Conservation (phyloP, 495 filamentous ascomycete species). For the Bombardia bombarda region DNA sequence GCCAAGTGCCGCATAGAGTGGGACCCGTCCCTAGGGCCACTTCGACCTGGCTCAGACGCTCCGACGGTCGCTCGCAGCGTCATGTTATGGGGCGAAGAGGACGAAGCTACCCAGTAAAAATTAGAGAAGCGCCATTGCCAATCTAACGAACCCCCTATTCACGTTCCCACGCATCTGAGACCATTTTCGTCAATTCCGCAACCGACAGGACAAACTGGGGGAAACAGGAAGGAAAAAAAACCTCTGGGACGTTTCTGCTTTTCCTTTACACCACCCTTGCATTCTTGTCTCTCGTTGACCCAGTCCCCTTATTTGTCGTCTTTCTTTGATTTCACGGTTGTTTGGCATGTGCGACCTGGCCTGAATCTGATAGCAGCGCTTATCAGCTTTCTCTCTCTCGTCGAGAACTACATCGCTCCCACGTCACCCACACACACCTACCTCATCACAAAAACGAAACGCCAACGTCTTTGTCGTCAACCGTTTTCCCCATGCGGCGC, state of each 20-base stretch:
- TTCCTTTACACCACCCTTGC: neutral
- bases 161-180: neutral
- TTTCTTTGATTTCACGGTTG: neutral
- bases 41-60: too few relatives aligned
- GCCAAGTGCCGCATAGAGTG: too few relatives aligned
- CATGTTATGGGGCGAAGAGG: too few relatives aligned
- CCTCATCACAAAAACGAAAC: neutral
- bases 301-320: neutral
- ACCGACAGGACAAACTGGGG: neutral
- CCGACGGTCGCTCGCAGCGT: too few relatives aligned
- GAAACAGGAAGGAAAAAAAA: neutral
- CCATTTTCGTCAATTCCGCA: neutral
- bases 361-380: neutral
- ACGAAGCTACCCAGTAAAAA: too few relatives aligned
- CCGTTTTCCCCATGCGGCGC: conserved; percentile 43
- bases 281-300: conserved; percentile 5
- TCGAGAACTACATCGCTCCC: too few relatives aligned
- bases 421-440: neutral
- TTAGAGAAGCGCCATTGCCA: neutral
- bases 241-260: neutral
- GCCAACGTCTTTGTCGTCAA: neutral
- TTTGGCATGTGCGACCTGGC: conserved; percentile 1
- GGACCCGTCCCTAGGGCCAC: too few relatives aligned
- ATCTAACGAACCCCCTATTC: conserved; percentile 1
- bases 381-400: too few relatives aligned